Evolutionary conservation across 768 basidiomycete species (phyloP), one percentile per base, ranked within the genome.

Genomic region (Rhodotorula babjevae): DNA sequence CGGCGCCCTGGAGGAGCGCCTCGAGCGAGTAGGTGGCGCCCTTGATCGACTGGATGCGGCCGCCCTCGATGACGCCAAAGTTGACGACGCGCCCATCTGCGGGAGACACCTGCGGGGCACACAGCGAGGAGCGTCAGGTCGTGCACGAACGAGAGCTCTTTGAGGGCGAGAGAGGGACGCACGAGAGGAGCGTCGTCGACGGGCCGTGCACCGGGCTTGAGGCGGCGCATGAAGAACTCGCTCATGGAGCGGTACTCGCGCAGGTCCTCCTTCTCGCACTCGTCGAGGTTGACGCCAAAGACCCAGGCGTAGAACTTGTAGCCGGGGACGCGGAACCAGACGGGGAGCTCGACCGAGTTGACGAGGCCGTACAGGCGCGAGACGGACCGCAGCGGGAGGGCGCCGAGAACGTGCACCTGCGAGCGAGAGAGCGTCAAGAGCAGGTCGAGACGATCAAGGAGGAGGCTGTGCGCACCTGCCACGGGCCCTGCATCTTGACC

Each of bases 331-430:
- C 96, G 86, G 82, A 93, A 86, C 94, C 93, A 99, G 71, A 94
- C 84, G 44, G 96, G 96, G 11, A 99, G 86, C 77, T 93, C 90
- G 73, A 94, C 85, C 3, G 90, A 90, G 83, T 97, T 99, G 72
- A 98, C 78, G 81, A 93, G 94, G 12, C 96, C 96, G 93, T 95
- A 98, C 11, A 98, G 82, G 3, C 94, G 89, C n/a, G 95, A 98
- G 79, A 97, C 87, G 72, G 93, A 93, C 55, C 94, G 88, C 12
- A 98, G 86, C 0, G 96, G 96, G 2, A 99, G 86, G 18, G 94
- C 94, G 63, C 94, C 95, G 63, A 98, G 84, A 60, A 98, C 93
- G 82, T 95, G 91, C n/a, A 98, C 92, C 93, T 83, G 67, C 21
- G 73, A 11, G 6, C 7, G 3, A 11, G 19, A 15, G 36, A 36